Evolutionary conservation across 164 flowering plant genomes (phyloP).

Genomic region (Akebia trifoliata): DNA sequence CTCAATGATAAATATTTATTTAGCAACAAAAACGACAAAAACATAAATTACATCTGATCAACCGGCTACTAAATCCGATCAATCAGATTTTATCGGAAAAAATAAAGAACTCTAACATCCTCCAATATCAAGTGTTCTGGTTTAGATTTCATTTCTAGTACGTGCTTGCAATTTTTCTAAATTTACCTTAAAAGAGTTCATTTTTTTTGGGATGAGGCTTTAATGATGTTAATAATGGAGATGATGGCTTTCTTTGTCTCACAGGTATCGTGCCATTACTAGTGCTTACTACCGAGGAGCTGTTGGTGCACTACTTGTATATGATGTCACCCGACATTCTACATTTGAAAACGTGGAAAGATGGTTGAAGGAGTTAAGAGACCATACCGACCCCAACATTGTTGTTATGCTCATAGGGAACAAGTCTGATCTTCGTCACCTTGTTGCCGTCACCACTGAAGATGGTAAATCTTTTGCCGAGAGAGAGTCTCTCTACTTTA

Average conservation of each 20-base stretch:
- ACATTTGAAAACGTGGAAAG: constrained; percentile 13
- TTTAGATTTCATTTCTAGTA: too few relatives aligned
- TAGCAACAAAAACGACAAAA: too few relatives aligned
- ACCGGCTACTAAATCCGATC: too few relatives aligned
- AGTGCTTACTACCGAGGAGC: constrained; percentile 16
- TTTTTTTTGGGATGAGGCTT: too few relatives aligned
- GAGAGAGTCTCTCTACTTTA: constrained; percentile 14
- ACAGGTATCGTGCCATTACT: constrained; percentile 14
- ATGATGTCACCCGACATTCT: constrained; percentile 13
- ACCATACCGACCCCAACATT: constrained; percentile 15
- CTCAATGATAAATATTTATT: too few relatives aligned
- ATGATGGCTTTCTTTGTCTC: not conserved
- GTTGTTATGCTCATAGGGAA: constrained; percentile 14
- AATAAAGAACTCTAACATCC: too few relatives aligned
- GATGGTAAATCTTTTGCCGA: constrained; percentile 11
- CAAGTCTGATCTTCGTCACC: constrained; percentile 13
- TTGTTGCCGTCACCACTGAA: constrained; percentile 12
- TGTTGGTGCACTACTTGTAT: constrained; percentile 12
- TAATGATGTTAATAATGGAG: not conserved
- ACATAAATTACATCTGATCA: too few relatives aligned
- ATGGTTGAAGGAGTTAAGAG: constrained; percentile 15
- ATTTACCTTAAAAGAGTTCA: too few relatives aligned
- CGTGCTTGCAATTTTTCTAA: too few relatives aligned
- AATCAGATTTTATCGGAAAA: too few relatives aligned
- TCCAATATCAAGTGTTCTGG: too few relatives aligned